These are phyloP conservation scores for Hevea brasiliensis DNA, from an alignment of 345 rosid species.

Conservation along the genomic window DNA sequence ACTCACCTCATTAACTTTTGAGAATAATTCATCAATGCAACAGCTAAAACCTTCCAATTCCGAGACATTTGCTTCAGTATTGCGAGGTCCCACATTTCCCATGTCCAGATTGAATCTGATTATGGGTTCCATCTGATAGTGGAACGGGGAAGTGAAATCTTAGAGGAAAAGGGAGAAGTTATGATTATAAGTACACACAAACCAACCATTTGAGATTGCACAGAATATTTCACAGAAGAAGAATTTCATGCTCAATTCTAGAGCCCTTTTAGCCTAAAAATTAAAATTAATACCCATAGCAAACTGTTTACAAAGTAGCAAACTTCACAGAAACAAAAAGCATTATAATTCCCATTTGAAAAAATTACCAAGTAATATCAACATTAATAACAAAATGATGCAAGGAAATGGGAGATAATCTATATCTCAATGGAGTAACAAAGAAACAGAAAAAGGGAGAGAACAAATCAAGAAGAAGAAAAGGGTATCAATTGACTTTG, in stretches of 20 bases:
- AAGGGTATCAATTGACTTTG: no score
- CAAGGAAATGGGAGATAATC: background rate
- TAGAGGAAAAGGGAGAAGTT: background rate
- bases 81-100: conserved; percentile 20
- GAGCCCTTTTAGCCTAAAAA: background rate
- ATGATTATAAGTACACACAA: background rate
- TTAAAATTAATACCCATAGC: background rate
- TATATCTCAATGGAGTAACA: background rate
- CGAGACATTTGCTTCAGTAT: conserved; percentile 20
- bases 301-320: background rate
- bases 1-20: conserved; percentile 54
- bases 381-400: no score
- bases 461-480: no score
- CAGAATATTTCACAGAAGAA: background rate
- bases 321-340: background rate
- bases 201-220: background rate
- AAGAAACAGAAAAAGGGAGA: background rate
- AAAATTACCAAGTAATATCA: background rate
- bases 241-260: background rate
- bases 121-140: background rate
- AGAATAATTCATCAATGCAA: conserved; percentile 53
- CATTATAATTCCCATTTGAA: background rate
- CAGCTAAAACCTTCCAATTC: conserved; percentile 42
- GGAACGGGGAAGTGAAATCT: background rate
- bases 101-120: conserved; percentile 21